A percentile compares a stretch with the other conserved stretches of the same genome.
These are phyloP conservation scores for Aspergillus leporis DNA, from an alignment of 495 filamentous ascomycete species.

Conservation along the genomic window DNA sequence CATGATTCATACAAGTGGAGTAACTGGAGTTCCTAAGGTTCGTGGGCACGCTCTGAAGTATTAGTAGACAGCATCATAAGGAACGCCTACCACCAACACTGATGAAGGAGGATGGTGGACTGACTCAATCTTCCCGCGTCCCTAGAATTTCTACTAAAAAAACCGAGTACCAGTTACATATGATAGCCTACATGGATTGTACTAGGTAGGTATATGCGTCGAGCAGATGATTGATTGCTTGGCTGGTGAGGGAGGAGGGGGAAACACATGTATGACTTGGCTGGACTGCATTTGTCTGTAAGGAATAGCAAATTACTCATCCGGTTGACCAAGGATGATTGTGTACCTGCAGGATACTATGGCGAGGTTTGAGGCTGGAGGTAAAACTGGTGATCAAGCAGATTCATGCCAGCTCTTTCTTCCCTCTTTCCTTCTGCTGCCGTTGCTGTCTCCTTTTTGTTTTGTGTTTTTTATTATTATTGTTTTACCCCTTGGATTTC, in stretches of 20 bases:
- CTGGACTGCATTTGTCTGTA: conserved; percentile 7
- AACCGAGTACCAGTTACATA: conserved; percentile 11
- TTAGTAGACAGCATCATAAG: not conserved
- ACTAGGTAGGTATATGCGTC: not conserved
- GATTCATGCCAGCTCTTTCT: not conserved
- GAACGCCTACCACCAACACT: not conserved
- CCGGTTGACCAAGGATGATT: not conserved
- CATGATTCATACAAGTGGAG: not conserved
- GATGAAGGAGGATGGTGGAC: conserved; percentile 1
- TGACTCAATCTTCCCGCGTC: not conserved
- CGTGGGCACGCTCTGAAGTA: not conserved
- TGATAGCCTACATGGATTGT: conserved; percentile 2
- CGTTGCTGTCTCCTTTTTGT: not conserved
- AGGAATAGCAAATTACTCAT: conserved; percentile 1
- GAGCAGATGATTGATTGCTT: not conserved
- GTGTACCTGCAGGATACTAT: not conserved
- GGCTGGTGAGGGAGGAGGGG: not conserved
- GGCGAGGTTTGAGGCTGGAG: not conserved
- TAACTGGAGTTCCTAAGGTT: not conserved
- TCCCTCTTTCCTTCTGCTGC: not conserved
- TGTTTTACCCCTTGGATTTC: not conserved
- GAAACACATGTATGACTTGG: conserved; percentile 13
- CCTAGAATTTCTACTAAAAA: not conserved
- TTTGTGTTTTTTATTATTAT: not conserved
- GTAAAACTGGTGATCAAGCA: not conserved